A percentile compares a stretch with the other conserved stretches of the same genome.
Evolutionary conservation across 495 filamentous ascomycete species (phyloP).

Genomic region (Pyronema domesticum): DNA sequence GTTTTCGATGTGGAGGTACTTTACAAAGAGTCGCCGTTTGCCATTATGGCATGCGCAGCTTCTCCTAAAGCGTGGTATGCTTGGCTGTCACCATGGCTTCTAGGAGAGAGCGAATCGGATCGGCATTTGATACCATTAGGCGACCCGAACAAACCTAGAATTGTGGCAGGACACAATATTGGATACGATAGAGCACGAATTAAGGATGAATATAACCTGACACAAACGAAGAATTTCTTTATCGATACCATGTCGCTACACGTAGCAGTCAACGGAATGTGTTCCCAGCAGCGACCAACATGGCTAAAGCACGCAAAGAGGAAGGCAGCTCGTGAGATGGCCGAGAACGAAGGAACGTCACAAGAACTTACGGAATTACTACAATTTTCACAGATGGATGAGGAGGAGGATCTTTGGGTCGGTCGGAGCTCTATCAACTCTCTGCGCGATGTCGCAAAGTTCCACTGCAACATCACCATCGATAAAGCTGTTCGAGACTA

Average conservation of each 20-base stretch:
- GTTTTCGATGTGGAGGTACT: constrained; percentile 95
- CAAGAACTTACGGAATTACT: constrained; percentile 33
- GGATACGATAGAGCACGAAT: constrained; percentile 87
- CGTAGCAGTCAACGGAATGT: constrained; percentile 98
- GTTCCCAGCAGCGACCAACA: constrained; percentile 81
- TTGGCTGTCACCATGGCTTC: constrained; percentile 90
- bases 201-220: constrained; percentile 69
- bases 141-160: constrained; percentile 44
- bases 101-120: constrained; percentile 60
- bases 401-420: constrained; percentile 91
- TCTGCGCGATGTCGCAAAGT: constrained; percentile 85
- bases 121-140: constrained; percentile 76
- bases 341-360: constrained; percentile 39
- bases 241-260: constrained; percentile 97
- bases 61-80: constrained; percentile 84
- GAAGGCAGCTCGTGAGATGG: constrained; percentile 65
- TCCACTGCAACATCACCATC: constrained; percentile 80
- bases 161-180: constrained; percentile 88
- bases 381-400: constrained; percentile 52
- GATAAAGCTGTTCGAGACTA: constrained; percentile 76
- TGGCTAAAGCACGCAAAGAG: constrained; percentile 95
- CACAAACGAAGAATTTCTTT: constrained; percentile 67
- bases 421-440: constrained; percentile 89
- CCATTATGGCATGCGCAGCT: constrained; percentile 89
- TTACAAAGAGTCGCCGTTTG: constrained; percentile 79